Evolutionary conservation across 2,329 filamentous ascomycete genomes (phyloP).

Genomic region (Aspergillus candidus): DNA sequence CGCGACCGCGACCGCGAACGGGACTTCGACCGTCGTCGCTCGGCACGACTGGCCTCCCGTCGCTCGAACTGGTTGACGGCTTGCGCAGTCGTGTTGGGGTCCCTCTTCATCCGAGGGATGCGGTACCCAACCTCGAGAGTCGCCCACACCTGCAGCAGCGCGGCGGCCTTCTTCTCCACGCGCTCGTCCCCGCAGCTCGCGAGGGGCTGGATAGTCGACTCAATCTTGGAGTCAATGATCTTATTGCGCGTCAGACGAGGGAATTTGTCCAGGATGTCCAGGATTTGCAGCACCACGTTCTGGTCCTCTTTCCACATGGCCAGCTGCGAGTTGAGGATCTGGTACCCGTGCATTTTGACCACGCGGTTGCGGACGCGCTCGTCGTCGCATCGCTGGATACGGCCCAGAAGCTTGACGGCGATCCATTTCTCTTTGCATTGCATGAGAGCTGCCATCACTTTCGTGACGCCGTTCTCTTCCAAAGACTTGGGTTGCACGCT

Average conservation of each 20-base stretch:
- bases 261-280: conserved; percentile 82
- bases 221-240: conserved; percentile 93
- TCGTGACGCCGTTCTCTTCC: conserved; percentile 76
- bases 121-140: conserved; percentile 86
- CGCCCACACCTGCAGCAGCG: conserved; percentile 76
- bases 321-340: conserved; percentile 83
- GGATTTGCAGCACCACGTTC: conserved; percentile 81
- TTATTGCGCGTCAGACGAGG: conserved; percentile 93
- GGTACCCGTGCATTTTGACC: conserved; percentile 94
- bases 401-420: conserved; percentile 83
- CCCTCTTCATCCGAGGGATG: conserved; percentile 83
- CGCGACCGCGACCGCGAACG: conserved; percentile 47
- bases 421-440: conserved; percentile 99
- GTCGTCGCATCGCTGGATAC: conserved; percentile 80
- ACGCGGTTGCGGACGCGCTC: conserved; percentile 82
- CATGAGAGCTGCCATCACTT: conserved; percentile 94
- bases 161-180: conserved; percentile 64
- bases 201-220: conserved; percentile 68
- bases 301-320: conserved; percentile 81
- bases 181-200: conserved; percentile 63
- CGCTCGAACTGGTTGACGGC: conserved; percentile 61
- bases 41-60: conserved; percentile 45
- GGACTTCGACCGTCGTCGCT: conserved; percentile 44
- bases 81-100: conserved; percentile 55
- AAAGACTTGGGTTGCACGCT: conserved; percentile 74